Evolutionary conservation across 2,329 filamentous ascomycete species (phyloP).

Genomic region (Thelonectria rubi): DNA sequence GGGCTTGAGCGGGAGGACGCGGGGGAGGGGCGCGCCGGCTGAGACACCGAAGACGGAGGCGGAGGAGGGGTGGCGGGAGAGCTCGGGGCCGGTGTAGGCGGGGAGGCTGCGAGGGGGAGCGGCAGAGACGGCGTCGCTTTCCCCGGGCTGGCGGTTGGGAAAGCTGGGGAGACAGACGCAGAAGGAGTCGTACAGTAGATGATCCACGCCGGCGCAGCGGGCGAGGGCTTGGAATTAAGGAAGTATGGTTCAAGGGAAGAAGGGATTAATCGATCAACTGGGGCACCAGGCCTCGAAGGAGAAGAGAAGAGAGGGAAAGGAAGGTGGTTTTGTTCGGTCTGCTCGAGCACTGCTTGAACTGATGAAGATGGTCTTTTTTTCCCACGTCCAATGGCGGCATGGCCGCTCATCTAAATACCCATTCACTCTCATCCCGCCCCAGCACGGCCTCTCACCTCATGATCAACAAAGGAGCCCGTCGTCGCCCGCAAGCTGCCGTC

Average conservation of each 20-base stretch:
- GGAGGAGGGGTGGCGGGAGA: slow-evolving; percentile 5
- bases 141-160: slow-evolving; percentile 29
- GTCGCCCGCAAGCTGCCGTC: slow-evolving; percentile 9
- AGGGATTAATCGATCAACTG: slow-evolving; percentile 1
- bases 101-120: slow-evolving; percentile 25
- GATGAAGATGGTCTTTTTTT: slow-evolving; percentile 16
- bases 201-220: slow-evolving; percentile 35
- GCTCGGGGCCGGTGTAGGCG: slow-evolving; percentile 28
- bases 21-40: slow-evolving; percentile 29
- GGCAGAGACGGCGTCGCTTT: slow-evolving; percentile 21
- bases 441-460: slow-evolving; percentile 15
- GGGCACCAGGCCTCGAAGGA: slow-evolving; percentile 18
- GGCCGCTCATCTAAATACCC: slow-evolving; percentile 28
- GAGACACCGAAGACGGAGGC: slow-evolving; percentile 27
- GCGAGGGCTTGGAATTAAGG: slow-evolving; percentile 20
- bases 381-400: slow-evolving; percentile 4
- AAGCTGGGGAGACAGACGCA: slow-evolving; percentile 33
- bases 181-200: slow-evolving; percentile 32
- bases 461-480: background rate
- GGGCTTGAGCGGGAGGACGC: slow-evolving; percentile 33
- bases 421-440: background rate
- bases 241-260: background rate
- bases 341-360: slow-evolving; percentile 24
- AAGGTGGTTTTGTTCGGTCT: background rate
- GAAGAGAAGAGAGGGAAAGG: slow-evolving; percentile 14